Base-by-base conservation (phyloP, 345 rosid species). In the Citrus inodora region DNA sequence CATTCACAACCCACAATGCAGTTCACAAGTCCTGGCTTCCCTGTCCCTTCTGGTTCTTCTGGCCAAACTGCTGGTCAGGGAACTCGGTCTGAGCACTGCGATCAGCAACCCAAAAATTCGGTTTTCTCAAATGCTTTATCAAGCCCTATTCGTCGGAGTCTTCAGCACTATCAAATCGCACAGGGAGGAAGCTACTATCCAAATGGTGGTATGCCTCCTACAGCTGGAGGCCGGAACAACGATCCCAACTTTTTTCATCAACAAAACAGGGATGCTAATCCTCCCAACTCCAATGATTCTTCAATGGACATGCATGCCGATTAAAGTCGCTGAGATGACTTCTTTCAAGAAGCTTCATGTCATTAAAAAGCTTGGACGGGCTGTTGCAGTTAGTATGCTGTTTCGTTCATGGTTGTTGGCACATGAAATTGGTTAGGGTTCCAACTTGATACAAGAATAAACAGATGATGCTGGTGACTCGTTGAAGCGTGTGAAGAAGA, bases 231-330 rank as follows among this genome's bases (percentile, higher is more conserved):
- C 67, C 74, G 97, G 83, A 24, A 75, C 78, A 83, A 78, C 67
- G 90, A 88, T 22, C 63, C 84, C 46, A 87, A 58, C 85, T 81
- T 77, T 78, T 73, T 69, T 71, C 87, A 87, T 84, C 86, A 85
- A 71, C 93, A 88, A 71, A 89, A 82, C 80, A 83, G 93, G 86
- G 94, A 93, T 67, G 78, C 90, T 3, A 85, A 90, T 81, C 89
- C 92, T 81, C 84, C 78, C 24, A 79, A 91, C 76, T 91, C 95
- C 71, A 89, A 87, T 78, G 97, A 94, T 88, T 89, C 94, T 73
- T 88, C 97, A 38, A 92, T 92, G 98, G 97, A 92, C 81, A 92
- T 94, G 92, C 89, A 90, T 83, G 89, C 94, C 6, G 92, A 91
- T 65, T 83, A 79, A 88, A 70, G 79, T 48, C 70, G 33, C 72